Conservation (phyloP, 106 monocot species). For the Dioscorea dumetorum region DNA sequence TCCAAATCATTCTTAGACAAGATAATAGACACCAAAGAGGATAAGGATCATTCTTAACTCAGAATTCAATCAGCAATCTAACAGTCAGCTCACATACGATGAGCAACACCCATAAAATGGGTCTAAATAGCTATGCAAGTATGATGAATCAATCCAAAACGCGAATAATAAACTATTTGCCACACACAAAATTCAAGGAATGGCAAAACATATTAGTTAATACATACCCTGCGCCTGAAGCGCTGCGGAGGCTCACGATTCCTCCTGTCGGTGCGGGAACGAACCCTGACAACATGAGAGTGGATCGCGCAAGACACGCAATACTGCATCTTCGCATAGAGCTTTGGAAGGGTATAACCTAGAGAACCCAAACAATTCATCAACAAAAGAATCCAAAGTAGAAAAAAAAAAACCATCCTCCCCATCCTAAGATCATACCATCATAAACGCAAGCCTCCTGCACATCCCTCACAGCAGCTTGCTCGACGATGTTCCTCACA, state of each 20-base stretch:
- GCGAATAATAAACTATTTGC: no score
- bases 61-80: no score
- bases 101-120: no score
- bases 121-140: no score
- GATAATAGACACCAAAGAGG: no score
- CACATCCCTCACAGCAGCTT: slow-evolving; percentile 54
- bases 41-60: no score
- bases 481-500: slow-evolving; percentile 58
- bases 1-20: no score
- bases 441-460: slow-evolving; percentile 53
- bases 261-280: slow-evolving; percentile 38
- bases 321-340: slow-evolving; percentile 56
- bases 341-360: slow-evolving; percentile 53
- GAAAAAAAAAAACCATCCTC: neutral
- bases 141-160: no score
- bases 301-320: slow-evolving; percentile 72
- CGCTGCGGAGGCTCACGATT: slow-evolving; percentile 46
- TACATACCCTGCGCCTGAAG: slow-evolving; percentile 45
- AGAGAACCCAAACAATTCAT: neutral
- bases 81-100: no score
- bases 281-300: slow-evolving; percentile 58
- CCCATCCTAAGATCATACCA: slow-evolving; percentile 9
- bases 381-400: neutral
- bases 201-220: no score
- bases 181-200: no score